These are phyloP conservation scores for Corylus americana DNA, from an alignment of 306 rosid species.

Conservation along the genomic window DNA sequence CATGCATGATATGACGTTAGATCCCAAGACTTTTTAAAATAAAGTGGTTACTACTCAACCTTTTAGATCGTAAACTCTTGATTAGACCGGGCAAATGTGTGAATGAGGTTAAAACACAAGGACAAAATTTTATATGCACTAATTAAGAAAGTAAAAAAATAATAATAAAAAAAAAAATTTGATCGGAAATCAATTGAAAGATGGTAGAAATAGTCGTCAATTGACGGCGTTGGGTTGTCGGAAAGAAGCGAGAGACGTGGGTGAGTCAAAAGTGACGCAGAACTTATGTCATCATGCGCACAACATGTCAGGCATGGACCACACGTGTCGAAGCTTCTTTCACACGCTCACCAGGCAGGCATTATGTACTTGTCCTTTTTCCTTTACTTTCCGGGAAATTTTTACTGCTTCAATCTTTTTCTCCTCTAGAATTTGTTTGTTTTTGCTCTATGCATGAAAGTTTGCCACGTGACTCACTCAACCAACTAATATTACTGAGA, in stretches of 20 bases:
- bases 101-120: background rate
- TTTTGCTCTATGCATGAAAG: background rate
- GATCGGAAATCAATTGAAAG: background rate
- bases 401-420: background rate
- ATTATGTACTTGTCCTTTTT: background rate
- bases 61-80: background rate
- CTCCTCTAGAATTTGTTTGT: background rate
- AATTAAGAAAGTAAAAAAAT: no score
- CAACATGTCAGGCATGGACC: slow-evolving; percentile 29
- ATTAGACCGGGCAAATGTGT: no score
- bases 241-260: slow-evolving; percentile 3
- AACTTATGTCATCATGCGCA: slow-evolving; percentile 27
- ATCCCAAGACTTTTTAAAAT: background rate
- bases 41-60: background rate
- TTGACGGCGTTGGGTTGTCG: slow-evolving; percentile 19
- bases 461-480: background rate
- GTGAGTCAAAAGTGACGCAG: slow-evolving; percentile 29
- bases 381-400: background rate
- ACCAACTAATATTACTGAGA: background rate
- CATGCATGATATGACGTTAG: slow-evolving; percentile 1
- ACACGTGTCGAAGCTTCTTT: slow-evolving; percentile 53
- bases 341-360: background rate
- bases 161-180: background rate
- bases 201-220: background rate
- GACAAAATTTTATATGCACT: background rate